These are phyloP conservation scores for Picochlorum sp. DNA, from an alignment of 139 green algal genomes.

Conservation along the genomic window DNA sequence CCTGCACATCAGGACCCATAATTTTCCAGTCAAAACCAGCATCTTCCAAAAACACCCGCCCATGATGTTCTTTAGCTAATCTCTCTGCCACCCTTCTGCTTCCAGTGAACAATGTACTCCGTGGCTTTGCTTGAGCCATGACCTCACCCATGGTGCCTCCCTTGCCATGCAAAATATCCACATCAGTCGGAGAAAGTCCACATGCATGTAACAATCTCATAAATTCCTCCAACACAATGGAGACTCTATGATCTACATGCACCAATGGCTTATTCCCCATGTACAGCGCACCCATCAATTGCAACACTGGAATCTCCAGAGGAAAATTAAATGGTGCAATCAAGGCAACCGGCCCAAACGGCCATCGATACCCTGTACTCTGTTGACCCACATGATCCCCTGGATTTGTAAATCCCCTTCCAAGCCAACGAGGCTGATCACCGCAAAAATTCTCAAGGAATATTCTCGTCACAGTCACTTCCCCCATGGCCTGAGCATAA, in stretches of 20 bases:
- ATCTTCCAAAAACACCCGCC: slow-evolving; percentile 86
- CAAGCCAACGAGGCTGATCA: slow-evolving; percentile 83
- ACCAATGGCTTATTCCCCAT: slow-evolving; percentile 97
- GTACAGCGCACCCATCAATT: slow-evolving; percentile 96
- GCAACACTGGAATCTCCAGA: slow-evolving; percentile 93
- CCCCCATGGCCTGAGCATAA: slow-evolving; percentile 66
- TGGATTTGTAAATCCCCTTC: slow-evolving; percentile 69
- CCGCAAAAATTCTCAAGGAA: slow-evolving; percentile 96
- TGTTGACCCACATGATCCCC: slow-evolving; percentile 87
- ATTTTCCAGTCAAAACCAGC: slow-evolving; percentile 99
- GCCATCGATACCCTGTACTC: slow-evolving; percentile 77
- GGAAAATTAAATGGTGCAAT: slow-evolving; percentile 99
- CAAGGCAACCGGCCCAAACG: slow-evolving; percentile 79
- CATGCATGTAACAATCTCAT: slow-evolving; percentile 82
- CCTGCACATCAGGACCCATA: slow-evolving; percentile 70
- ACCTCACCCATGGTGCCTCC: slow-evolving; percentile 64
- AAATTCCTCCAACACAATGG: slow-evolving; percentile 88
- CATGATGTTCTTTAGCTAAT: slow-evolving; percentile 60
- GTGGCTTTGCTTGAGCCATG: slow-evolving; percentile 55
- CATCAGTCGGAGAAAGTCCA: slow-evolving; percentile 73
- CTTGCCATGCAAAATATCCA: slow-evolving; percentile 79
- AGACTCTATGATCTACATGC: slow-evolving; percentile 84
- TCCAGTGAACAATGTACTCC: slow-evolving; percentile 90
- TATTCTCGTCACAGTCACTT: slow-evolving; percentile 76
- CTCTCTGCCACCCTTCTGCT: slow-evolving; percentile 73